These are phyloP conservation scores for Serendipita sp. DNA, from an alignment of 1,284 basidiomycete species.

Conservation along the genomic window DNA sequence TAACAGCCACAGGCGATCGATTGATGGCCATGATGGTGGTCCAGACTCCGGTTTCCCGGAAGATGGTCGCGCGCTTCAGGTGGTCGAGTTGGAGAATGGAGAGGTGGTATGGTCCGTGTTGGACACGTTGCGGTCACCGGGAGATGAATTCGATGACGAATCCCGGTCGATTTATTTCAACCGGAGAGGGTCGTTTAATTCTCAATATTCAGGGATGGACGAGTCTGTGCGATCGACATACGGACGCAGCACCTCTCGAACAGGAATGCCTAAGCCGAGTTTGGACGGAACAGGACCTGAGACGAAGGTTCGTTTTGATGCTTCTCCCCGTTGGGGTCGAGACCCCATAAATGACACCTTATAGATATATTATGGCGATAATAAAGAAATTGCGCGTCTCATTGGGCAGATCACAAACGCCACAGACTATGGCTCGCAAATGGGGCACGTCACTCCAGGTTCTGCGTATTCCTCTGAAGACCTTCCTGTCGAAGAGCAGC, in stretches of 20 bases:
- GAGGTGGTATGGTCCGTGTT: constrained; percentile 60
- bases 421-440: constrained; percentile 67
- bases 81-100: constrained; percentile 66
- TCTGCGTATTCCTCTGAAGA: neutral
- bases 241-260: constrained; percentile 43
- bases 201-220: constrained; percentile 43
- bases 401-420: constrained; percentile 66
- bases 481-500: constrained; percentile 4
- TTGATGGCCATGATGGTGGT: neutral
- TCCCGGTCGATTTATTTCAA: constrained; percentile 35
- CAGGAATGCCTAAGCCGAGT: neutral
- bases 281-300: constrained; percentile 32
- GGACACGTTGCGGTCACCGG: constrained; percentile 48
- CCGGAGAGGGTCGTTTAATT: constrained; percentile 53
- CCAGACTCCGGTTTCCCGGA: constrained; percentile 22
- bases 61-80: constrained; percentile 51
- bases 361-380: constrained; percentile 66
- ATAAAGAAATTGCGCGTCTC: constrained; percentile 61
- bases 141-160: constrained; percentile 38
- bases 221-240: constrained; percentile 57
- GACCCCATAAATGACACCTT: neutral
- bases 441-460: constrained; percentile 23
- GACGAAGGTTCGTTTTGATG: constrained; percentile 46
- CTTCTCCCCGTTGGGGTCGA: neutral
- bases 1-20: neutral